phyloP scores from a whole-genome alignment of 2,329 filamentous ascomycete genomes.

The Clathrospora elynae region DNA sequence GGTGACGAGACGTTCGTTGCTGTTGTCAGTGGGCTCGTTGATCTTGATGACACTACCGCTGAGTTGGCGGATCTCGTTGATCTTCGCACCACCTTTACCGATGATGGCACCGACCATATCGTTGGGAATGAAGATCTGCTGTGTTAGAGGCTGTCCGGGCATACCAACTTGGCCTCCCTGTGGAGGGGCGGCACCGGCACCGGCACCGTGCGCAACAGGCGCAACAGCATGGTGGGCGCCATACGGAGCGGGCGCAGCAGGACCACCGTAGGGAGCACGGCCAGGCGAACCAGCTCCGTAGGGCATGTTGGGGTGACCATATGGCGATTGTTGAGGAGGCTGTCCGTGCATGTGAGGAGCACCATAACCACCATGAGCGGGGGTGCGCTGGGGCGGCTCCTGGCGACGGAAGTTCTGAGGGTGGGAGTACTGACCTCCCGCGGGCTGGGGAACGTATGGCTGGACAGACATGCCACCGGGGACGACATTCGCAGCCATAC shows the following conservation, averaged over 20 bases:
- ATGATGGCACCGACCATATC: conserved; percentile 99
- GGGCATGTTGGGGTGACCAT: conserved; percentile 69
- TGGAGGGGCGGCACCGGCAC: conserved; percentile 75
- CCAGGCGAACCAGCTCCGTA: conserved; percentile 76
- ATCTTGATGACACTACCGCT: conserved; percentile 99
- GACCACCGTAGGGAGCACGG: conserved; percentile 74
- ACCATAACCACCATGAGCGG: conserved; percentile 70
- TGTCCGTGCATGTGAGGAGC: conserved; percentile 74
- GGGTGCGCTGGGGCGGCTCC: conserved; percentile 67
- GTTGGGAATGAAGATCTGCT: conserved; percentile 99
- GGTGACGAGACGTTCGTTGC: conserved; percentile 95
- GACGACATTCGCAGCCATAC: conserved; percentile 88
- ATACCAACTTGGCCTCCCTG: conserved; percentile 54
- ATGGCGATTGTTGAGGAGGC: conserved; percentile 50
- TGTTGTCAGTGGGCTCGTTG: conserved; percentile 98
- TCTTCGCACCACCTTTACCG: conserved; percentile 97
- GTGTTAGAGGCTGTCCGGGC: conserved; percentile 81
- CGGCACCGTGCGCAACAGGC: conserved; percentile 66
- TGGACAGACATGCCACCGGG: conserved; percentile 99
- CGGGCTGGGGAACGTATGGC: conserved; percentile 93
- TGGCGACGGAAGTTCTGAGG: conserved; percentile 83
- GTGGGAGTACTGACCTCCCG: conserved; percentile 90
- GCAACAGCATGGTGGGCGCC: conserved; percentile 62
- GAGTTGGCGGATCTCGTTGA: conserved; percentile 97
- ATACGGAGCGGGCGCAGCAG: conserved; percentile 72